Base-by-base conservation (phyloP, 805 yeast species). In the Wickerhamiella alocasiicola region DNA sequence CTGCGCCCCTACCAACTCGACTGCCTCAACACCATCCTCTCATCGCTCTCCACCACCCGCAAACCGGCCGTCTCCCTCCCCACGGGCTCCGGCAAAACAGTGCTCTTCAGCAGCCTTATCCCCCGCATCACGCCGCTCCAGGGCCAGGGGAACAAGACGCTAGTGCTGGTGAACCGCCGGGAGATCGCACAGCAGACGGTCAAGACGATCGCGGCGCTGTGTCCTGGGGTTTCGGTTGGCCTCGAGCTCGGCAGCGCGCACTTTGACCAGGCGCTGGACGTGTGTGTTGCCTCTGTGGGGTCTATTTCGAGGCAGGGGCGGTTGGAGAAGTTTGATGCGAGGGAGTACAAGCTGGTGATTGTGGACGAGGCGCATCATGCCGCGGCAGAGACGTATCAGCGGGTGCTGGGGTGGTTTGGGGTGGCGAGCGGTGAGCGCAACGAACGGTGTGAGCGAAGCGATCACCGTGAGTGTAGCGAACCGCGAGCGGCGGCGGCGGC, bases 281-380 rank as follows among this genome's bases (percentile, higher is more conserved):
- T 85, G 2, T 62, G 81, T 1, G 73, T 87, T 6, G 94, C 83
- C 0, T 80, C 94, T 0, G 81, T 83, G 0, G 84, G 76, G 17
- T 71, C 91, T 0, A 54, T 85, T 37, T 54, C 61, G 5, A 59
- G 75, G 15, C 55, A 66, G 12, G 49, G 59, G 0, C 56, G 91
- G 34, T 59, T 82, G 15, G 58, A 60, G 1, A 58, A 63, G 35
- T 80, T 77, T 51, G 57, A 71, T 41, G 78, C 87, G 0, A 36
- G 41, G 2, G 71, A 72, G n/a, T 78, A 70, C 61, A 79, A 82
- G 53, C 65, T 85, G 24, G 71, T 88, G 13, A 74, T 87, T 16
- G 65, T 87, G 2, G 97, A 87, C 59, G 97, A 87, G 56, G 93
- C 95, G 30, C 97, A 87, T 54, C 96, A 87, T 58, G 78, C 94